These are phyloP conservation scores for Cladophialophora immunda DNA, from an alignment of 2,329 filamentous ascomycete genomes.

Conservation along the genomic window DNA sequence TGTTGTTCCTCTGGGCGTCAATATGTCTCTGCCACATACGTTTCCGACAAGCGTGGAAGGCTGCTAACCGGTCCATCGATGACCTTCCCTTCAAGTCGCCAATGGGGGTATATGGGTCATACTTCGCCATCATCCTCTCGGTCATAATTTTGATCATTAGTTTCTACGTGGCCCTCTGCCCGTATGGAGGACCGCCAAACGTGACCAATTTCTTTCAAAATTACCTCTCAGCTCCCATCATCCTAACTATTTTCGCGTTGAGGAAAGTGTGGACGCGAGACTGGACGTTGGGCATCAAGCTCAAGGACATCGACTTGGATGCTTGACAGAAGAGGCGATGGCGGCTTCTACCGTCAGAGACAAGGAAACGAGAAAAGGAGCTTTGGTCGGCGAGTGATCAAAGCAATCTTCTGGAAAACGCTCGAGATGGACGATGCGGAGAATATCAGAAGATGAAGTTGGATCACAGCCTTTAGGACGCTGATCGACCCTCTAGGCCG, in stretches of 20 bases:
- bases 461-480: too few species aligned
- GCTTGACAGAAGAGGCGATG: neutral
- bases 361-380: too few species aligned
- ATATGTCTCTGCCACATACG: constrained; percentile 71
- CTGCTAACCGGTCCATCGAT: constrained; percentile 72
- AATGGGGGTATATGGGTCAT: constrained; percentile 80
- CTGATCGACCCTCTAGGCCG: too few species aligned
- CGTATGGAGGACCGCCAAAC: constrained; percentile 65
- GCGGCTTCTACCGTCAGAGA: neutral
- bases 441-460: too few species aligned
- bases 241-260: constrained; percentile 60
- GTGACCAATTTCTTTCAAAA: constrained; percentile 69
- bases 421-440: too few species aligned
- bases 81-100: constrained; percentile 85
- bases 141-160: constrained; percentile 78
- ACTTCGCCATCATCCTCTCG: constrained; percentile 80
- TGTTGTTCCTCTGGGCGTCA: constrained; percentile 73
- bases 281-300: constrained; percentile 8
- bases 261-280: constrained; percentile 44
- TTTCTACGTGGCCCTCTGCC: constrained; percentile 83
- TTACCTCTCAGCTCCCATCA: constrained; percentile 67
- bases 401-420: too few species aligned
- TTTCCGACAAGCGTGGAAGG: constrained; percentile 81
- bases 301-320: constrained; percentile 26
- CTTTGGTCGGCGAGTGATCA: too few species aligned